A percentile compares a stretch with the other conserved stretches of the same genome.
phyloP scores from a whole-genome alignment of 1,284 basidiomycete genomes.

The Moesziomyces globuligerus region DNA sequence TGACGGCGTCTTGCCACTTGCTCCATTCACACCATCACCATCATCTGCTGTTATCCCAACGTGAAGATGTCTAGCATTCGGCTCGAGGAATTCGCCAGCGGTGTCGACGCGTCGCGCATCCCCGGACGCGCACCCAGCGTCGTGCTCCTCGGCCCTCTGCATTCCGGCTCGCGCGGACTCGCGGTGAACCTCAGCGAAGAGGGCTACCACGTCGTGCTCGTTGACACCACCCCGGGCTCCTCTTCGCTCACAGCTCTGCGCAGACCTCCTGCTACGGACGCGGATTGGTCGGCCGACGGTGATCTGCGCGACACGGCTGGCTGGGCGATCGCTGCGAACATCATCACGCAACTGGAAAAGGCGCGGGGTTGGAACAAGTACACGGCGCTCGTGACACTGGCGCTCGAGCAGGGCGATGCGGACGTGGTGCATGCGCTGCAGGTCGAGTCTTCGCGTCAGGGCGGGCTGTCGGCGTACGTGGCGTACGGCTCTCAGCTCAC shows the following conservation, averaged over 20 bases:
- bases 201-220: conserved; percentile 31
- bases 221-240: conserved; percentile 11
- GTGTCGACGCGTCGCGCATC: conserved; percentile 18
- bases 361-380: conserved; percentile 25
- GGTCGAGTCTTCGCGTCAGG: conserved; percentile 6
- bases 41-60: too few relatives aligned
- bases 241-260: conserved; percentile 18
- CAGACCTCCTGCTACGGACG: neutral
- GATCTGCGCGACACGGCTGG: conserved; percentile 19
- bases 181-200: conserved; percentile 36
- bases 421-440: conserved; percentile 16
- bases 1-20: too few relatives aligned
- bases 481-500: conserved; percentile 17
- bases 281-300: conserved; percentile 4
- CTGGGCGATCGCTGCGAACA: conserved; percentile 17
- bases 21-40: too few relatives aligned
- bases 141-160: conserved; percentile 10
- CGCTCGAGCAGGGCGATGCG: conserved; percentile 9
- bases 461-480: conserved; percentile 17
- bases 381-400: conserved; percentile 22
- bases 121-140: conserved; percentile 25
- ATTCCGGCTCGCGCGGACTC: conserved; percentile 22
- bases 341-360: conserved; percentile 12
- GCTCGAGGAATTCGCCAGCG: conserved; percentile 8
- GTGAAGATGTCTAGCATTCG: too few relatives aligned